Evolutionary conservation across 2,329 filamentous ascomycete genomes (phyloP), one percentile per base, ranked within the genome.

Genomic region (Alternaria consortialis): DNA sequence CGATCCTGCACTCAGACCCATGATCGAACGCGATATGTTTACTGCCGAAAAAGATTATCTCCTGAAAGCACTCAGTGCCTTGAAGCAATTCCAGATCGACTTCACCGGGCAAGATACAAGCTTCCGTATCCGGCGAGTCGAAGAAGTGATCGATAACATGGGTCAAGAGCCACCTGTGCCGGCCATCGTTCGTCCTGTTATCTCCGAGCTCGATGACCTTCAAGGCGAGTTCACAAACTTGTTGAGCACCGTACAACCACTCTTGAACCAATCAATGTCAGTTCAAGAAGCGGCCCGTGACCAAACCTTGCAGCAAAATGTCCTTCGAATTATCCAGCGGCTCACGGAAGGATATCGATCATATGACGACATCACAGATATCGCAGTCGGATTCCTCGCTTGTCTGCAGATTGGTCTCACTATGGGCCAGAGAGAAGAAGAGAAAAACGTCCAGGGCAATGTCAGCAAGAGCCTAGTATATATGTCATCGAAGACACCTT

Each of bases 171-270:
- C 92, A 0, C 82, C 86, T 20, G 84, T 86, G 8, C 86, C 90
- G 8, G 82, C 87, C 13, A 88, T 97, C 20, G 93, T 90, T 73
- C 86, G 94, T 27, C 93, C 93, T 0, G 79, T 84, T 12, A 77
- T 80, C 1, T 93, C 91, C 0, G 86, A 92, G 67, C 83, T 97
- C 11, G 81, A 84, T 55, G 82, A 89, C 43, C 81, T 98, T 4
- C 93, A 97, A 68, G 90, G 90, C 8, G 93, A 97, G 69, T 94
- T 98, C 70, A 87, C 85, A 53, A 94, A 91, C 63, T 80, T 96
- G 27, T 80, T 96, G 40, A 75, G 71, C 12, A 68, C 78, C 27
- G 66, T 78, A 20, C 67, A 74, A 27, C 75, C 74, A 25, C 43
- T 80, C 1, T 51, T 74, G 2, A 67, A 65, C 34, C 67, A 65